phyloP scores from a whole-genome alignment of 495 filamentous ascomycete genomes.

The Lasiosphaeria miniovina region DNA sequence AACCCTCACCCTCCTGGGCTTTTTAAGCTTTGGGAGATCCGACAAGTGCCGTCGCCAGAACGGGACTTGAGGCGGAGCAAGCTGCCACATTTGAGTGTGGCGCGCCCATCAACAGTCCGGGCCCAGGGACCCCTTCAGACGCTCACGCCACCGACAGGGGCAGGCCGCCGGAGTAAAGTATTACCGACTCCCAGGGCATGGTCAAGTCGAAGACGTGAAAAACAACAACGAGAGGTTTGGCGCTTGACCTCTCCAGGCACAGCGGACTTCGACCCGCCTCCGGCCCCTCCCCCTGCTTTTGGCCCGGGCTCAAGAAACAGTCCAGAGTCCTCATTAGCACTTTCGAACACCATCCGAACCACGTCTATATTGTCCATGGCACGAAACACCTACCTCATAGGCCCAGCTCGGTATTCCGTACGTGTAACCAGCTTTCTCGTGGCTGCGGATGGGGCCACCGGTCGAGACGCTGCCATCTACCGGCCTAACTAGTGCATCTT shows the following conservation, averaged over 20 bases:
- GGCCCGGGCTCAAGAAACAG: conserved; percentile 2
- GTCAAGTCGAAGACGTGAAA: background rate
- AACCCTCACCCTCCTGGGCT: background rate
- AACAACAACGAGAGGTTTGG: conserved; percentile 7
- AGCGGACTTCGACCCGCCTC: conserved; percentile 10
- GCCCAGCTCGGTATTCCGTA: background rate
- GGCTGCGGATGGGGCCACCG: conserved; percentile 4
- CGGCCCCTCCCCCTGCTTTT: conserved; percentile 11
- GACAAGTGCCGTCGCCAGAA: conserved; percentile 29
- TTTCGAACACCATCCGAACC: conserved; percentile 9
- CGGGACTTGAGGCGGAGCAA: conserved; percentile 23
- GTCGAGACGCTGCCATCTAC: conserved; percentile 14
- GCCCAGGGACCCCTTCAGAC: conserved; percentile 13
- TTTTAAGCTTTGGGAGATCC: conserved; percentile 25
- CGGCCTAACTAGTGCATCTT: conserved; percentile 16
- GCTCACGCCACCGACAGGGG: background rate
- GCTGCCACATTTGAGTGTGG: conserved; percentile 22
- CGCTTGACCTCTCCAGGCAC: conserved; percentile 15
- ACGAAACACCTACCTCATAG: conserved; percentile 1
- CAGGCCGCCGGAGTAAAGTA: conserved; percentile 20
- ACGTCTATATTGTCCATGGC: conserved; percentile 14
- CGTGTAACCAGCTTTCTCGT: background rate
- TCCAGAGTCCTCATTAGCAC: background rate
- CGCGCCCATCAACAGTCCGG: conserved; percentile 8
- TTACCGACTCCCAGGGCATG: too few relatives aligned